Conservation (phyloP, 176 grass and related monocot species). For the Oryza punctata region DNA sequence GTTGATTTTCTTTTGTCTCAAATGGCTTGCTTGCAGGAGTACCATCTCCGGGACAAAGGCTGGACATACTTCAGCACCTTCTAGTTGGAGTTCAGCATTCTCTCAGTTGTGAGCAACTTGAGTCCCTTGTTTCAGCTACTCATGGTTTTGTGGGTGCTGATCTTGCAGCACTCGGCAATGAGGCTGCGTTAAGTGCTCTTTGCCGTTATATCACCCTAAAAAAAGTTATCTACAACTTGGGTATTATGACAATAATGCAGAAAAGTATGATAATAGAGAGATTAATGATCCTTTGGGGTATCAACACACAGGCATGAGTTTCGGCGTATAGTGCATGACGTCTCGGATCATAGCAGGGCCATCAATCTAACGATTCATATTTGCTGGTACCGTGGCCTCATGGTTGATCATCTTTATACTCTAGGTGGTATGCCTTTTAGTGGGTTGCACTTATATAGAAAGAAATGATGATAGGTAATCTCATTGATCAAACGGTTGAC, state of each 20-base stretch:
- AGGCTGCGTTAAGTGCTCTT: slow-evolving; percentile 72
- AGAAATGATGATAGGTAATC: too few species aligned
- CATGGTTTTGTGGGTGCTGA: slow-evolving; percentile 99
- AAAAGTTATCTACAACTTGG: slow-evolving; percentile 33
- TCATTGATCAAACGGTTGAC: too few species aligned
- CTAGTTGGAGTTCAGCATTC: slow-evolving; percentile 66
- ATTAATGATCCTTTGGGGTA: slow-evolving; percentile 28
- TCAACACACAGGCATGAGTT: too few species aligned
- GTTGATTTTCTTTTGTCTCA: slow-evolving; percentile 14
- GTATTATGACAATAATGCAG: slow-evolving; percentile 5
- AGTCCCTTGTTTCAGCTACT: slow-evolving; percentile 58
- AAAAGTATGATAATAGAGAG: slow-evolving; percentile 23
- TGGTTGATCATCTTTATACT: too few species aligned
- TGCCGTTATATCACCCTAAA: slow-evolving; percentile 59
- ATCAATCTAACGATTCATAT: too few species aligned
- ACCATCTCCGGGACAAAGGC: slow-evolving; percentile 80
- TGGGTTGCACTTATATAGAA: too few species aligned
- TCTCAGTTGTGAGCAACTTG: slow-evolving; percentile 47
- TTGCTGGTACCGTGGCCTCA: too few species aligned
- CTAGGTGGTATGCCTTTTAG: too few species aligned
- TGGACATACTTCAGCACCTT: slow-evolving; percentile 72
- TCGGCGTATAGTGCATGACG: too few species aligned
- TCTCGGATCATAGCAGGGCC: too few species aligned
- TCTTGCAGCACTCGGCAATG: slow-evolving; percentile 87
- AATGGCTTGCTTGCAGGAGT: slow-evolving; percentile 63